Percentiles rank a stretch among this genome's conserved stretches.
Evolutionary conservation across 1,284 basidiomycete species (phyloP).

Genomic region (Thelephora terrestris): DNA sequence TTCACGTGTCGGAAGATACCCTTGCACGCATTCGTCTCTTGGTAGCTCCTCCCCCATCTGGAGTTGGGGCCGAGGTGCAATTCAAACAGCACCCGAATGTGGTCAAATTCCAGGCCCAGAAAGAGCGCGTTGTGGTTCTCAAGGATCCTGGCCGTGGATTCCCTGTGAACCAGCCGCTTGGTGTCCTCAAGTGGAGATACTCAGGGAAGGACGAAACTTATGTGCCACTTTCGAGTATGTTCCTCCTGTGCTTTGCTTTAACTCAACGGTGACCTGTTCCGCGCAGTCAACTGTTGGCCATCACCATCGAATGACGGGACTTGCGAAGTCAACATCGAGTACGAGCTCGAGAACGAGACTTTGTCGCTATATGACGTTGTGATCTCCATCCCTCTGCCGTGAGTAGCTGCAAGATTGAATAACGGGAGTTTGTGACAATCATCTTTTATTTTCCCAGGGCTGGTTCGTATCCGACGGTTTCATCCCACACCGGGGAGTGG

Average conservation of each 20-base stretch:
- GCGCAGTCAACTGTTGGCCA: constrained; percentile 90
- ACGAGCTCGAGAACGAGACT: constrained; percentile 84
- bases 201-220: constrained; percentile 85
- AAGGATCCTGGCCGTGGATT: constrained; percentile 80
- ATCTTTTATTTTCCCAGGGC: constrained; percentile 31
- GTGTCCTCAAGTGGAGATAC: constrained; percentile 91
- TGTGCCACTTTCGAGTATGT: constrained; percentile 83
- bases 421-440: constrained; percentile 2
- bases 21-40: constrained; percentile 70
- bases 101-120: constrained; percentile 71
- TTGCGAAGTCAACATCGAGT: constrained; percentile 93
- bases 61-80: constrained; percentile 67
- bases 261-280: constrained; percentile 3
- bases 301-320: constrained; percentile 83
- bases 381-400: constrained; percentile 90
- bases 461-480: constrained; percentile 80
- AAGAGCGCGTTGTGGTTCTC: constrained; percentile 67
- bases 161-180: constrained; percentile 81
- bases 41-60: constrained; percentile 51
- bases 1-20: constrained; percentile 74
- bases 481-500: constrained; percentile 73
- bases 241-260: neutral
- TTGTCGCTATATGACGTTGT: constrained; percentile 76
- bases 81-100: constrained; percentile 98
- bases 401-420: constrained; percentile 22